Evolutionary conservation across 2,329 filamentous ascomycete genomes (phyloP).

Genomic region (Thelonectria olida): DNA sequence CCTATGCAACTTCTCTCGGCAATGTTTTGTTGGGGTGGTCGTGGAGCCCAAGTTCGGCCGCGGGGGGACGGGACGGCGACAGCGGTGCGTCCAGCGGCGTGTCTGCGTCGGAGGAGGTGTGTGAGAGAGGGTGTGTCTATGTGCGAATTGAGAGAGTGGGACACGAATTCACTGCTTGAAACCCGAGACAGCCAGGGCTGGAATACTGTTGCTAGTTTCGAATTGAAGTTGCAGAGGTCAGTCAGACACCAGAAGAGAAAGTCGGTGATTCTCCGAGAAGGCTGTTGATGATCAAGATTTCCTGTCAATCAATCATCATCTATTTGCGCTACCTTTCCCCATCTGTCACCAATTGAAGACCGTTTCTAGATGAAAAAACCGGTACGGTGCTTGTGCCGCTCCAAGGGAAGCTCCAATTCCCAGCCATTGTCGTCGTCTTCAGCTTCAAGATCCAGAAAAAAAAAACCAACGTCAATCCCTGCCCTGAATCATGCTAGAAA

Average conservation of each 20-base stretch:
- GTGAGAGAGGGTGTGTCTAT: neutral
- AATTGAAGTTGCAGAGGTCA: too few species aligned
- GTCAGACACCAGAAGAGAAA: too few species aligned
- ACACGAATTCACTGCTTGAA: too few species aligned
- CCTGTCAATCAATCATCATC: too few species aligned
- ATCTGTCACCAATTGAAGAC: too few species aligned
- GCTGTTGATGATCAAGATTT: too few species aligned
- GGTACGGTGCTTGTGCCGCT: slow-evolving; percentile 8
- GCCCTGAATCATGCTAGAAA: slow-evolving; percentile 37
- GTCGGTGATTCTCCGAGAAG: too few species aligned
- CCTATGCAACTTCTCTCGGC: slow-evolving; percentile 30
- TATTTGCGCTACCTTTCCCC: too few species aligned
- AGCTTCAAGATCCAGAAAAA: slow-evolving; percentile 14
- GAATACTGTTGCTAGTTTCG: too few species aligned
- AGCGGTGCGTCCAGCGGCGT: neutral
- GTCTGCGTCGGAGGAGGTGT: too few species aligned
- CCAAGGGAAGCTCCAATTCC: slow-evolving; percentile 6
- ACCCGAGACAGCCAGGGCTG: too few species aligned
- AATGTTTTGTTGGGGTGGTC: slow-evolving; percentile 40
- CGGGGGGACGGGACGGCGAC: slow-evolving; percentile 25
- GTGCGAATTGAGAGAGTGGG: neutral
- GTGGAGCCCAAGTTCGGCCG: slow-evolving; percentile 33
- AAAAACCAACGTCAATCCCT: slow-evolving; percentile 30
- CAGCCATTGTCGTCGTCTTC: neutral
- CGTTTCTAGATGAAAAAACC: too few species aligned